A percentile compares a stretch with the other conserved stretches of the same genome.
phyloP scores from a whole-genome alignment of 2,329 filamentous ascomycete species.

The Simplicillium aogashimaense region DNA sequence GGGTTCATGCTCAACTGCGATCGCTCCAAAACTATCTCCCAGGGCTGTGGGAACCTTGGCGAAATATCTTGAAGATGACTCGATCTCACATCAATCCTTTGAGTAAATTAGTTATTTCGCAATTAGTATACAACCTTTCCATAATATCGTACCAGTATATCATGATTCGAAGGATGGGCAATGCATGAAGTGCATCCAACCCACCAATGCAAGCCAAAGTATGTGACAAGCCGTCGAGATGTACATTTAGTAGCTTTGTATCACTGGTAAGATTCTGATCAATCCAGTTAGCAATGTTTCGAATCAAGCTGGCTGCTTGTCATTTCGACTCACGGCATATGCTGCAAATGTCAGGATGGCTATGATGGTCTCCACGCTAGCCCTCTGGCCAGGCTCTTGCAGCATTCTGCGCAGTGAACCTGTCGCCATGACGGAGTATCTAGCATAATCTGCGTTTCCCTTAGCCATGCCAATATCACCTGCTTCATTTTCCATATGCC shows the following conservation, averaged over 20 bases:
- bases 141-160: not conserved
- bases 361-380: not conserved
- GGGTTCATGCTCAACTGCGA: too few species aligned
- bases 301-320: not conserved
- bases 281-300: not conserved
- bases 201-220: not conserved
- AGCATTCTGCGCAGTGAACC: not conserved
- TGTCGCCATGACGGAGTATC: constrained; percentile 1
- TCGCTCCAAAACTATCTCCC: not conserved
- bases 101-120: not conserved
- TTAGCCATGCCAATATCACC: not conserved
- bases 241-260: not conserved
- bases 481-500: not conserved
- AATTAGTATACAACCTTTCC: too few species aligned
- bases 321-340: not conserved
- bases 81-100: not conserved
- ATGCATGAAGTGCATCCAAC: not conserved
- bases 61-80: not conserved
- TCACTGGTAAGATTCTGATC: not conserved
- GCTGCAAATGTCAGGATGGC: constrained; percentile 1
- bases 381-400: not conserved
- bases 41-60: not conserved
- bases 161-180: not conserved
- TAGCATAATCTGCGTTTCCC: not conserved
- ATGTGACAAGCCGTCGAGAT: constrained; percentile 1